Evolutionary conservation across 176 grass and related monocot genomes (phyloP), one percentile per base, ranked within the genome.

Genomic region (Ampelocalamus luodianensis): DNA sequence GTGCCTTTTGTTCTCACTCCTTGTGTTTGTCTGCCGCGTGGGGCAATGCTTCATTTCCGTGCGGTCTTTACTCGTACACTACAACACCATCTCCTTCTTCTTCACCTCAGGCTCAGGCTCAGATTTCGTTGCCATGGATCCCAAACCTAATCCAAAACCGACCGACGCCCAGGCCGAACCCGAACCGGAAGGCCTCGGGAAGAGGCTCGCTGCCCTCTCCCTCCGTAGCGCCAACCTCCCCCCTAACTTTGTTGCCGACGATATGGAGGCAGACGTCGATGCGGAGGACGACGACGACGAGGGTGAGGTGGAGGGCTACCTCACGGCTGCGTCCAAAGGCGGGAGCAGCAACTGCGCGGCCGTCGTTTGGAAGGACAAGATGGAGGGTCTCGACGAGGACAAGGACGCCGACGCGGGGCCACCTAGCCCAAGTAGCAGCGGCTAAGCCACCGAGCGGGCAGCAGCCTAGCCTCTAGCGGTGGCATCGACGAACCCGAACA

Each of bases 401-500:
- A 55, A 86, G 46, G 84, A 79, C 10, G 84, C 38, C 3, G 85
- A 72, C 50, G 54, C 78, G 12, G 86, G 58, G 27, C 93, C 88
- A 13, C 90, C 88, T 26, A 99, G 93, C 79, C 91, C 96, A 70
- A 92, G 96, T 78, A 96, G 96, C 74, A 94, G 93, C 55, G 93
- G 93, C 74, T 98, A 96, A 61, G 96, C 93, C 10, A 93, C 90
- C 6, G 93, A 95, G 93, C 83, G 93, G 20, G 96, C n/a, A n/a
- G n/a, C n/a, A n/a, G n/a, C n/a, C n/a, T n/a, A n/a, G n/a, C n/a
- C n/a, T n/a, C n/a, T n/a, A n/a, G n/a, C n/a, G n/a, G n/a, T n/a
- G n/a, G n/a, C n/a, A n/a, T n/a, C n/a, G n/a, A n/a, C n/a, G n/a
- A n/a, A n/a, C n/a, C n/a, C n/a, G n/a, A n/a, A n/a, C n/a, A n/a